Conservation (phyloP, 495 filamentous ascomycete genomes). For the Aspergillus sparsus region DNA sequence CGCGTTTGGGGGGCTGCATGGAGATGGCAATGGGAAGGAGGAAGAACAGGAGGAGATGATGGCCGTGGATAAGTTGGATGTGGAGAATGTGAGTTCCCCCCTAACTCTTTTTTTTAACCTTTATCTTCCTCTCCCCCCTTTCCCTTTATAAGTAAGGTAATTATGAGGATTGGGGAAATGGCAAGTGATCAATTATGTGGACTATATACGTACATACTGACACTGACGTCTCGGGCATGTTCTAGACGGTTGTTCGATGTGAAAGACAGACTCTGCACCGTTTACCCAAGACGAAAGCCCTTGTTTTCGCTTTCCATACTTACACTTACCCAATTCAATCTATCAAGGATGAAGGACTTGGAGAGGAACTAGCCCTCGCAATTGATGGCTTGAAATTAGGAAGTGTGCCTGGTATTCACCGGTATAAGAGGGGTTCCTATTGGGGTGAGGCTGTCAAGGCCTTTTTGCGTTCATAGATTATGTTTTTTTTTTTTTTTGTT, state of each 20-base stretch:
- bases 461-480: constrained; percentile 51
- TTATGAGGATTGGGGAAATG: too few species aligned
- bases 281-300: constrained; percentile 61
- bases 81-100: constrained; percentile 44
- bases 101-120: constrained; percentile 5
- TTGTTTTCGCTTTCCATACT: constrained; percentile 80
- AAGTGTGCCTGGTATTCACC: constrained; percentile 65
- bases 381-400: constrained; percentile 72
- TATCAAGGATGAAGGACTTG: constrained; percentile 69
- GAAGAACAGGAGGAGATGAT: constrained; percentile 24
- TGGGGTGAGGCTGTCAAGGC: constrained; percentile 66
- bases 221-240: not conserved
- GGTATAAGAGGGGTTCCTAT: constrained; percentile 66
- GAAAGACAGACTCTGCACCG: constrained; percentile 80
- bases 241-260: constrained; percentile 59
- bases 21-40: not conserved
- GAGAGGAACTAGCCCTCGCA: constrained; percentile 63
- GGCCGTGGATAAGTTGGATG: constrained; percentile 44
- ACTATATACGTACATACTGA: constrained; percentile 8
- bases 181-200: too few species aligned
- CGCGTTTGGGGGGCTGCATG: constrained; percentile 44
- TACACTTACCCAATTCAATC: constrained; percentile 69
- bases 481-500: constrained; percentile 4
- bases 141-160: not conserved
- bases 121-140: not conserved